Evolutionary conservation across 257 asterid genomes (phyloP).

Genomic region (Solanum raphanifolium): DNA sequence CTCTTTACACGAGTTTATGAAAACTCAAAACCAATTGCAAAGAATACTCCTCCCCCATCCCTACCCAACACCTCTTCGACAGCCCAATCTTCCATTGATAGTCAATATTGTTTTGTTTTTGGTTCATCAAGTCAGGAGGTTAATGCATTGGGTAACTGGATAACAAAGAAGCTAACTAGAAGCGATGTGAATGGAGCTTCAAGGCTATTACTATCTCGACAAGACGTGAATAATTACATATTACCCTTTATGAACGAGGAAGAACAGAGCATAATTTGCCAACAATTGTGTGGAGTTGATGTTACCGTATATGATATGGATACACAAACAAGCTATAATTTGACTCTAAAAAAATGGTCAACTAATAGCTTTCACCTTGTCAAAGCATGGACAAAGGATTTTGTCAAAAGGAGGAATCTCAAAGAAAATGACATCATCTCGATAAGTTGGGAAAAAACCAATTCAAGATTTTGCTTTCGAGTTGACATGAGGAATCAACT

Average conservation of each 20-base stretch:
- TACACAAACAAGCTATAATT: neutral
- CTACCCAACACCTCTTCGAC: neutral
- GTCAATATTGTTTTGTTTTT: neutral
- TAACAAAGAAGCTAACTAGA: too few species aligned
- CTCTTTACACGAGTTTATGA: neutral
- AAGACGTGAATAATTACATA: neutral
- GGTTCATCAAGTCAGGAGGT: too few species aligned
- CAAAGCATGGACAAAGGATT: neutral
- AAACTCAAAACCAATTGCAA: too few species aligned
- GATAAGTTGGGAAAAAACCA: neutral
- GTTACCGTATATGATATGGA: neutral
- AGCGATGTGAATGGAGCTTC: too few species aligned
- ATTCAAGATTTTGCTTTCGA: neutral
- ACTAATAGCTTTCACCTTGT: neutral
- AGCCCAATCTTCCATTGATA: neutral
- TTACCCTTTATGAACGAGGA: neutral
- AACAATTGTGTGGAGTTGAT: neutral
- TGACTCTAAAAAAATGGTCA: neutral
- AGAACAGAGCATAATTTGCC: neutral
- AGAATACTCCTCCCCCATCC: too few species aligned
- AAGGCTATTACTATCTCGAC: too few species aligned
- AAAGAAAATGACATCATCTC: neutral
- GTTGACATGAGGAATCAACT: neutral
- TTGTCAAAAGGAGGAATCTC: neutral
- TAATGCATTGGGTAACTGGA: too few species aligned